Conservation (phyloP, 2,329 filamentous ascomycete genomes). For the Waltergamsia citrina region DNA sequence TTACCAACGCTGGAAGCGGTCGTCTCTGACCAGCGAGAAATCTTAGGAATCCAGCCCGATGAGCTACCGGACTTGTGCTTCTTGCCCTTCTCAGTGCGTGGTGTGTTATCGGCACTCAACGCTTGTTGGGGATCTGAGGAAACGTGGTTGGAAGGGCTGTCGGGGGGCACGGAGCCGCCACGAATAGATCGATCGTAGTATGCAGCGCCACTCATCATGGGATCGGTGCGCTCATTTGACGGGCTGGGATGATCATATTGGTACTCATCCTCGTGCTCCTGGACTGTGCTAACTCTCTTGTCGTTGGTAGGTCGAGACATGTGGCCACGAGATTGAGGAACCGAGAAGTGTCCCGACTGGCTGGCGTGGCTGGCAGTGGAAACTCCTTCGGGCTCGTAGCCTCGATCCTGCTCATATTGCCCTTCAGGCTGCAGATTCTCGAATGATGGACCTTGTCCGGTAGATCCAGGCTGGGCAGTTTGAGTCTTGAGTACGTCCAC, state of each 20-base stretch:
- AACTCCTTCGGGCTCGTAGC: slow-evolving; percentile 80
- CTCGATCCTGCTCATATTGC: slow-evolving; percentile 59
- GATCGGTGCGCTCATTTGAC: slow-evolving; percentile 26
- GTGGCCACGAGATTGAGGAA: slow-evolving; percentile 39
- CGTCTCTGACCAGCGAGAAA: slow-evolving; percentile 95
- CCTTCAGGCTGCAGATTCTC: slow-evolving; percentile 56
- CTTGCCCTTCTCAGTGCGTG: slow-evolving; percentile 61
- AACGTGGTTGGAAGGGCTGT: slow-evolving; percentile 47
- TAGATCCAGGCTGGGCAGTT: slow-evolving; percentile 29
- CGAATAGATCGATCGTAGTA: slow-evolving; percentile 22
- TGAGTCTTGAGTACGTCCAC: slow-evolving; percentile 73
- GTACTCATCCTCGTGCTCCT: slow-evolving; percentile 72
- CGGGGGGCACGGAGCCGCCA: slow-evolving; percentile 43
- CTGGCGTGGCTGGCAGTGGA: slow-evolving; percentile 58
- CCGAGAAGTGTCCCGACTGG: slow-evolving; percentile 67
- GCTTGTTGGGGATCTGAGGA: slow-evolving; percentile 23
- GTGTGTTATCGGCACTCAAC: slow-evolving; percentile 71
- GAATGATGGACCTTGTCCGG: slow-evolving; percentile 52
- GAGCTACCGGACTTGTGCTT: slow-evolving; percentile 86
- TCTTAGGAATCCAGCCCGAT: slow-evolving; percentile 75
- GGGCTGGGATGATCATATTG: slow-evolving; percentile 41
- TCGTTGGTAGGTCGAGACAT: slow-evolving; percentile 37
- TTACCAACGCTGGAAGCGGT: slow-evolving; percentile 81
- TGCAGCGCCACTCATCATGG: slow-evolving; percentile 1
- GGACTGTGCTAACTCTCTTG: slow-evolving; percentile 83